Evolutionary conservation across 106 monocot species (phyloP).

Genomic region (Hemerocallis citrina): DNA sequence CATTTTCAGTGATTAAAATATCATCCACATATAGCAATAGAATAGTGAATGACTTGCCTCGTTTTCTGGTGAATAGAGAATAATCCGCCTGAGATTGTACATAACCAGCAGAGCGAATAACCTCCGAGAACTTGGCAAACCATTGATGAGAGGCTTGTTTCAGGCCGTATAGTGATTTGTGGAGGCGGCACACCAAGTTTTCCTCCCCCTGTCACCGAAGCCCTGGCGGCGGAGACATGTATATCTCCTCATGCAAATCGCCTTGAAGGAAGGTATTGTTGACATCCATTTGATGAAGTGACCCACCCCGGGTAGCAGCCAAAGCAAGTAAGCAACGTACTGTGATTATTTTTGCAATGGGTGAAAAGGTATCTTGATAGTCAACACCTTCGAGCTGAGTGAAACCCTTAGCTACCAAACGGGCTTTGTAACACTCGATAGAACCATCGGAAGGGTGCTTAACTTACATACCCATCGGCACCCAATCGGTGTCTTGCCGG

Average conservation of each 20-base stretch:
- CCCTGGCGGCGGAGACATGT: neutral
- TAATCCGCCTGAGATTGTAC: neutral
- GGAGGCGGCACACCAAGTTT: too few species aligned
- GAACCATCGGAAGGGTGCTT: neutral
- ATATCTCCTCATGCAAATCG: neutral
- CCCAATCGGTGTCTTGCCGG: neutral
- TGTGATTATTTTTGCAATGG: neutral
- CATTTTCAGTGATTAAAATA: neutral
- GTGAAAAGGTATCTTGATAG: neutral
- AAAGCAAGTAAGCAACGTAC: neutral
- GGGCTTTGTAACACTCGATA: slow-evolving; percentile 3
- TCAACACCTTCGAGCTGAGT: neutral
- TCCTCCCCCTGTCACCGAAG: neutral
- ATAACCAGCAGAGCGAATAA: neutral
- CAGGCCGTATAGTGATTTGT: neutral
- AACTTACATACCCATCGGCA: slow-evolving; percentile 6
- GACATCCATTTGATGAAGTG: neutral
- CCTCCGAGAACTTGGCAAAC: neutral
- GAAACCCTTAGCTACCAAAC: slow-evolving; percentile 5
- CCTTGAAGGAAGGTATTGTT: slow-evolving; percentile 1
- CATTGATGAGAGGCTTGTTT: neutral
- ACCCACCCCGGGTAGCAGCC: neutral
- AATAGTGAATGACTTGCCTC: neutral
- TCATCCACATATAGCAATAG: neutral
- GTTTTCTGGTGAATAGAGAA: neutral